Base-by-base conservation (phyloP, 805 yeast species). In the Barnettozyma siamensis region DNA sequence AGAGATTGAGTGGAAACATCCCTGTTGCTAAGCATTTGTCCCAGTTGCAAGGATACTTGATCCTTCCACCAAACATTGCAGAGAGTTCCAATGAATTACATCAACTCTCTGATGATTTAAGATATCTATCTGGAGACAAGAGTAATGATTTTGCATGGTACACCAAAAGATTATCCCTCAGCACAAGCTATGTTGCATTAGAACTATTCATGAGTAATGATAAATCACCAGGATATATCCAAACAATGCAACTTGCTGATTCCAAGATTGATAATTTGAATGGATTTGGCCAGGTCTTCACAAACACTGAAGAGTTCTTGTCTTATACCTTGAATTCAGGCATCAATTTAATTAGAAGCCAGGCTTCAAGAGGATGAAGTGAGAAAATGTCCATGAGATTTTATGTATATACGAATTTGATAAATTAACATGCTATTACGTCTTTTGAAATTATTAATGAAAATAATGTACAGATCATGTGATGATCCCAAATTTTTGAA, bases 71-170 rank as follows among this genome's bases (percentile, higher is more conserved):
- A 38, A 82, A 85, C 56, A 35, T 82, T 26, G 52, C 64, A 9
- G 58, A 67, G 23, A 76, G 93, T 0, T 52, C 84, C 37, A 75
- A 73, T 29, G 94, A 87, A 55, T 72, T 93, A 42, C 83, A 80
- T 51, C 72, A 76, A 39, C 69, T 89, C 42, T 72, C 88, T 11
- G 98, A 91, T 63, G 98, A 93, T 57, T 70, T 91, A 44, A 75
- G 86, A 34, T 88, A 64, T 60, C 78, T 76, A 51, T 79, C 95
- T 0, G 93, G 89, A 10, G 97, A 89, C 57, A 55, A 62, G 40
- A 75, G 93, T 17, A 79, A 79, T 49, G 96, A 88, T 60, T 80
- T 84, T 58, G 83, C 87, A 4, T 91, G 99, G 99, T 91, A 91
- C 61, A 69, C 94, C n/a, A 85, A 88, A 57, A 70, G 99, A 49